Evolutionary conservation across 805 yeast species (phyloP), one percentile per base, ranked within the genome.

Genomic region (Schizosaccharomyces cryophilus): DNA sequence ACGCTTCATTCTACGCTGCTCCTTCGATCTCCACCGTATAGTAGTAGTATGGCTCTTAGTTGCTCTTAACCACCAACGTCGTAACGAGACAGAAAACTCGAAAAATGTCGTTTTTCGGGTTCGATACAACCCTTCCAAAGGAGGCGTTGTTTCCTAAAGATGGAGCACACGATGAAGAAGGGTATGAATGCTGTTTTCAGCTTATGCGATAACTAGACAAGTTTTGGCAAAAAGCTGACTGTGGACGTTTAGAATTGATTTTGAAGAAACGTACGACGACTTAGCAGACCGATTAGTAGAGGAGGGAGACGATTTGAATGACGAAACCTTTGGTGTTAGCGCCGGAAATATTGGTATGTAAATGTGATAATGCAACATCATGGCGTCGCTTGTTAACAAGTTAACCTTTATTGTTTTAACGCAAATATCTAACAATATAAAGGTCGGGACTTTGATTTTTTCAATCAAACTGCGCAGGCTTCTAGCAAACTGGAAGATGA

Each of bases 241-340:
- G 15, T 35, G 40, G 40, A 21, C n/a, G 21, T 54, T 17, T 58
- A 72, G 78, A 9, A 75, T 80, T 69, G 88, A 85, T 69, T 87
- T 87, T 69, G 94, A 87, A 67, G 94, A 87, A 42, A 82, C 90
- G 21, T 85, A 85, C 70, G 85, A 81, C 56, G 89, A 90, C 1
- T 76, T 83, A 61, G 94, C 87, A 5, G 85, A 81, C n/a, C 64
- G 71, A 66, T 64, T 76, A 59, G 78, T 75, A 42, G 85, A 81
- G 62, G 83, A 79, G 40, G 89, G 84, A 59, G 95, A 87, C 68
- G 93, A 84, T 47, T 76, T 83, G 65, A 85, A 86, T 68, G 85
- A 81, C 64, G 88, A 83, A 68, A 86, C 94, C 0, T 86, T 86
- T 71, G 94, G 93, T 31, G 73, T 71, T 13, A 62, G 60, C 54